Evolutionary conservation across 2,329 filamentous ascomycete species (phyloP), one percentile per base, ranked within the genome.

Genomic region (Fonsecaea nubica): DNA sequence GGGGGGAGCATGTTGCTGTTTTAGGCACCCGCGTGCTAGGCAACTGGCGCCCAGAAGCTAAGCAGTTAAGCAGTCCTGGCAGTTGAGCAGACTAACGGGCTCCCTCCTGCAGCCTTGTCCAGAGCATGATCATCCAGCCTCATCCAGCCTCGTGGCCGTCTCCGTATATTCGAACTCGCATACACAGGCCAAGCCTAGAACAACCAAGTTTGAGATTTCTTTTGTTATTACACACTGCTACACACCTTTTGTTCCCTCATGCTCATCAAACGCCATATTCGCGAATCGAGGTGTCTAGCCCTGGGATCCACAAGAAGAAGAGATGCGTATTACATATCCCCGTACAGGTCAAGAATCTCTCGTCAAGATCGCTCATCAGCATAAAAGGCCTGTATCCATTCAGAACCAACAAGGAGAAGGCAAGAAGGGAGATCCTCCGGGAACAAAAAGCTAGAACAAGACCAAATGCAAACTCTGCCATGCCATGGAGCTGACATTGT

Each of bases 331-430:
- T 67, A 64, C 62, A 42, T 42, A 42, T 25, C 40, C 4, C 40
- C 40, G 60, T 70, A 65, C 65, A 67, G 54, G 53, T 63, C 45
- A 61, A 62, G 40, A 62, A 61, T 55, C 58, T 64, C 59, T 64
- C 65, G 48, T 58, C 36, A 61, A 67, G 59, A 66, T 66, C 65
- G 40, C 68, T 70, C 65, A 53, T 66, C 65, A 63, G 62, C 57
- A 68, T 45, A 38, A 56, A 56, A 48, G 50, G 25, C 45, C 45
- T 55, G 54, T 59, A 58, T 32, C 65, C 52, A 33, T 50, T 50
- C 45, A n/a, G 30, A 53, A 55, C 50, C 45, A 61, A 62, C 58
- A 65, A 59, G 42, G 50, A 60, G 35, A 65, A 59, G 42, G 61
- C 50, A 63, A 68, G 65, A 68, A 63, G 68, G 68, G 62, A 67